These are phyloP conservation scores for Apiospora hydei DNA, from an alignment of 2,329 filamentous ascomycete species.

Conservation along the genomic window DNA sequence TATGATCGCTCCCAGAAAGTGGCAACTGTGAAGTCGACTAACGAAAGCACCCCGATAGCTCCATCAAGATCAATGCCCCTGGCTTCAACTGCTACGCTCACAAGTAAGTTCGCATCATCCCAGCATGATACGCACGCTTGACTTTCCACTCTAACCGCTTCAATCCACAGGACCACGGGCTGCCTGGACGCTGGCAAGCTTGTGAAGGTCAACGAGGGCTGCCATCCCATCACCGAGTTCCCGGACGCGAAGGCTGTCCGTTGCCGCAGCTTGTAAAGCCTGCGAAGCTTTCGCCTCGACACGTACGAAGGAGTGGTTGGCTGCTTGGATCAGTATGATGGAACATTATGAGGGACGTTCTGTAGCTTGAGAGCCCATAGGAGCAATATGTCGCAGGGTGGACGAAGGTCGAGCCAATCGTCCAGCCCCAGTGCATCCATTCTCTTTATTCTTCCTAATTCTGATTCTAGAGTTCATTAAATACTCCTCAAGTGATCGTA, in stretches of 20 bases:
- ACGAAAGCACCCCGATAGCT: not conserved
- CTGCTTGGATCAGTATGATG: not conserved
- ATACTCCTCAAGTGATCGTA: too few species aligned
- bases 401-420: not conserved
- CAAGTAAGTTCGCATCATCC: not conserved
- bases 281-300: not conserved
- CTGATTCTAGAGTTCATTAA: not conserved
- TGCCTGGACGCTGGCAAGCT: not conserved
- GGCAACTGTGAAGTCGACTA: not conserved
- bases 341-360: not conserved
- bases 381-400: not conserved
- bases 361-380: not conserved
- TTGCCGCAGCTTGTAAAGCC: not conserved
- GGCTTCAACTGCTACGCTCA: not conserved
- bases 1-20: not conserved
- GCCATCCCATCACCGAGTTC: not conserved
- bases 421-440: not conserved
- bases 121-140: not conserved
- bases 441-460: not conserved
- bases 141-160: not conserved
- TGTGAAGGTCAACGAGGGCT: not conserved
- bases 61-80: not conserved
- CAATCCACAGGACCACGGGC: not conserved
- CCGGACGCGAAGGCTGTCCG: not conserved
- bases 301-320: not conserved